These are phyloP conservation scores for Lasiosphaeria hispida DNA, from an alignment of 495 filamentous ascomycete species.

Conservation along the genomic window DNA sequence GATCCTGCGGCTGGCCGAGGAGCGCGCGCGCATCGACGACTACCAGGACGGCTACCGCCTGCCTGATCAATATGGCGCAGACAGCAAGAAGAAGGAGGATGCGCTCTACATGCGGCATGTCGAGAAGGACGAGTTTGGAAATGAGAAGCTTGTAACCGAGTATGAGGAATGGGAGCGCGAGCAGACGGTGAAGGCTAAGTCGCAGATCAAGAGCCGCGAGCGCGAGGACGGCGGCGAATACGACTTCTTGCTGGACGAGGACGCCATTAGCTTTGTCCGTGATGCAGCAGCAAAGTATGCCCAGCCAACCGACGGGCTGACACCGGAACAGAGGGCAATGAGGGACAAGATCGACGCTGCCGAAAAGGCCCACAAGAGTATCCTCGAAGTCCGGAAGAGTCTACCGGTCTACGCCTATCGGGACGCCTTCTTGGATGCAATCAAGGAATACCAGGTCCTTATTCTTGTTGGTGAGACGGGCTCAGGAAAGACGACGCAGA, in stretches of 20 bases:
- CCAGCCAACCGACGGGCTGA: slow-evolving; percentile 54
- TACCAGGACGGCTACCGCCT: slow-evolving; percentile 90
- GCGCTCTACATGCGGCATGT: slow-evolving; percentile 89
- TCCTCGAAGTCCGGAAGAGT: slow-evolving; percentile 88
- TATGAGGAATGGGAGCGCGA: slow-evolving; percentile 95
- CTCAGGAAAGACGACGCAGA: slow-evolving; percentile 85
- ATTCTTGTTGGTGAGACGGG: slow-evolving; percentile 89
- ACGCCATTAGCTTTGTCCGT: slow-evolving; percentile 81
- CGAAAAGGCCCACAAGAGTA: slow-evolving; percentile 78
- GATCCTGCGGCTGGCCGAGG: slow-evolving; percentile 82
- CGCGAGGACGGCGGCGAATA: slow-evolving; percentile 84
- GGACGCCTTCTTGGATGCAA: slow-evolving; percentile 66
- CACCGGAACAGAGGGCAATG: slow-evolving; percentile 73
- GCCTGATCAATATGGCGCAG: slow-evolving; percentile 91
- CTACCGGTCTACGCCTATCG: slow-evolving; percentile 86
- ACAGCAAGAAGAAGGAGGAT: slow-evolving; percentile 85
- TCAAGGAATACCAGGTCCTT: slow-evolving; percentile 73
- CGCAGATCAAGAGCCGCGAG: slow-evolving; percentile 73
- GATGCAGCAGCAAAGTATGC: slow-evolving; percentile 63
- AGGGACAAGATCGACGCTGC: slow-evolving; percentile 80
- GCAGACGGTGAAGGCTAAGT: slow-evolving; percentile 84
- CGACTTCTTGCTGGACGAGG: slow-evolving; percentile 90
- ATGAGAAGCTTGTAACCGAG: slow-evolving; percentile 89
- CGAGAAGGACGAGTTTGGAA: slow-evolving; percentile 80
- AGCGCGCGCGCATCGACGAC: slow-evolving; percentile 84